Evolutionary conservation across 1,284 basidiomycete genomes (phyloP).

Genomic region (Apiotrichum mycotoxinovorans): DNA sequence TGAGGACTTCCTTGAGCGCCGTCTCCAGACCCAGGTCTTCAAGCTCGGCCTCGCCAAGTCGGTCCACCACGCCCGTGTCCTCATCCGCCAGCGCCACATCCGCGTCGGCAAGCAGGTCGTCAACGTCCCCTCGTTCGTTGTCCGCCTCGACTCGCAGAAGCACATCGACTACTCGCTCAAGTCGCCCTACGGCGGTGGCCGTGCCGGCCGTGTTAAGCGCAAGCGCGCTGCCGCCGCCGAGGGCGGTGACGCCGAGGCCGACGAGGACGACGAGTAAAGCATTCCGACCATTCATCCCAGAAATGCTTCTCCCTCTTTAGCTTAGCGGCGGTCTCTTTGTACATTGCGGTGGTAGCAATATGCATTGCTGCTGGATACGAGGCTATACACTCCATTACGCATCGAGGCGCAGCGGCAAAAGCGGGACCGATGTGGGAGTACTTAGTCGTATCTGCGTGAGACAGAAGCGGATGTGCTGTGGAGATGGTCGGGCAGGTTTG

Average conservation of each 20-base stretch:
- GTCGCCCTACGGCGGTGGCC: conserved; percentile 95
- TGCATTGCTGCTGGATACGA: conserved; percentile 23
- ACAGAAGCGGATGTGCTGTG: too few species aligned
- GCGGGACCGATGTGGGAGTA: too few species aligned
- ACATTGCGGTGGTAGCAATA: conserved; percentile 23
- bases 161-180: conserved; percentile 99
- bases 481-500: too few species aligned
- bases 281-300: neutral
- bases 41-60: conserved; percentile 91
- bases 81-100: conserved; percentile 83
- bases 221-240: conserved; percentile 93
- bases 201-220: conserved; percentile 96
- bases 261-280: conserved; percentile 59
- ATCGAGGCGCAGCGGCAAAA: too few species aligned
- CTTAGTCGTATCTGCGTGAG: too few species aligned
- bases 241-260: conserved; percentile 88
- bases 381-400: too few species aligned
- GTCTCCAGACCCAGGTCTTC: conserved; percentile 99
- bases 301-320: conserved; percentile 7
- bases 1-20: conserved; percentile 99
- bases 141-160: conserved; percentile 94
- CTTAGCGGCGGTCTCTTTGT: conserved; percentile 21
- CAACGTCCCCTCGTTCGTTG: conserved; percentile 98
- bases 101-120: conserved; percentile 99
- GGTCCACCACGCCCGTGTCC: conserved; percentile 97